Evolutionary conservation across 2,329 filamentous ascomycete genomes (phyloP).

Genomic region (Fonsecaea multimorphosa): DNA sequence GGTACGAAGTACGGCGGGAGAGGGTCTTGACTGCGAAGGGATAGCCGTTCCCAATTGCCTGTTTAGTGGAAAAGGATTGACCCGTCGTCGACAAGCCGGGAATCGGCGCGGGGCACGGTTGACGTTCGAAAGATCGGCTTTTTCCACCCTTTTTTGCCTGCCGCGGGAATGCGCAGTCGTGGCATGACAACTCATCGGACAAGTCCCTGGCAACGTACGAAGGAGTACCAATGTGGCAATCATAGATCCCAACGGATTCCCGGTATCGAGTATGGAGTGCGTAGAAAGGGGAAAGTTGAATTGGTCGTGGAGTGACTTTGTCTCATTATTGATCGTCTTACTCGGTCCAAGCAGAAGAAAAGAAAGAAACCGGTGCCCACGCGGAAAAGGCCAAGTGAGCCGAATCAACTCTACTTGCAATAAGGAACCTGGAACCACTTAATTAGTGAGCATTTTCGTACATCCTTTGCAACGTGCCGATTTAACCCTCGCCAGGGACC

Average conservation of each 20-base stretch:
- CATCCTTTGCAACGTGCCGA: background rate
- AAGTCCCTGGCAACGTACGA: background rate
- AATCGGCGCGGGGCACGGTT: slow-evolving; percentile 11
- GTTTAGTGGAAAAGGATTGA: slow-evolving; percentile 7
- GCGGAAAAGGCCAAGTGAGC: background rate
- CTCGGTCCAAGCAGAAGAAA: background rate
- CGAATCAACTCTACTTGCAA: background rate
- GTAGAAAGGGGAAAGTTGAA: background rate
- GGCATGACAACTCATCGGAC: background rate
- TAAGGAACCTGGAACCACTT: too few species aligned
- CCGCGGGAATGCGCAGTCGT: background rate
- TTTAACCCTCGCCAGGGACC: background rate
- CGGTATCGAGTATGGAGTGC: background rate
- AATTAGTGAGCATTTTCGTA: too few species aligned
- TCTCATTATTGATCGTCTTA: background rate
- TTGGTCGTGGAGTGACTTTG: background rate
- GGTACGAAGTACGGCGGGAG: slow-evolving; percentile 10
- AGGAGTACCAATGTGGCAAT: background rate
- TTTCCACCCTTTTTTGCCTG: background rate
- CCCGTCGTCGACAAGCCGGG: slow-evolving; percentile 4
- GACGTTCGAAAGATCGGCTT: background rate
- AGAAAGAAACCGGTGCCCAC: background rate
- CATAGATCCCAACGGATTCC: background rate
- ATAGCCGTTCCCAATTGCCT: slow-evolving; percentile 12
- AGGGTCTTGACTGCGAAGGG: slow-evolving; percentile 1